phyloP scores from a whole-genome alignment of 2,329 filamentous ascomycete genomes.

The Fusarium dlaminii region DNA sequence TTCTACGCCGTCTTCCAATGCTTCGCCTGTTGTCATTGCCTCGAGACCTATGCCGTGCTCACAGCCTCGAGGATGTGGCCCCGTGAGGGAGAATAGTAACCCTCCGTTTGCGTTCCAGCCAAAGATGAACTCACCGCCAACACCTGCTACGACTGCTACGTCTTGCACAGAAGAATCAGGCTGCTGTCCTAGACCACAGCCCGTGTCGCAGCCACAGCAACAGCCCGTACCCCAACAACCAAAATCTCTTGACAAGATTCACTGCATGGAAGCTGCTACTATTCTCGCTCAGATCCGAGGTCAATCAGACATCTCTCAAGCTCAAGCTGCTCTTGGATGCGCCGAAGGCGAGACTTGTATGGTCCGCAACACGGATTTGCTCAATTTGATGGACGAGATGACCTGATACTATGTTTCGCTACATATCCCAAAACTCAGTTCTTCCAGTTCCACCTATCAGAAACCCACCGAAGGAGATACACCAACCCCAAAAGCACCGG shows the following conservation, averaged over 20 bases:
- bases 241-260: constrained; percentile 33
- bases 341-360: constrained; percentile 40
- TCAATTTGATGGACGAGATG: constrained; percentile 47
- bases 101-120: background rate
- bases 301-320: constrained; percentile 40
- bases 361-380: constrained; percentile 48
- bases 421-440: background rate
- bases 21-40: constrained; percentile 8
- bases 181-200: constrained; percentile 9
- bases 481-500: constrained; percentile 82
- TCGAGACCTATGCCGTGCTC: background rate
- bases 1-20: constrained; percentile 11
- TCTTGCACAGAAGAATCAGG: background rate
- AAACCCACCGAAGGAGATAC: constrained; percentile 73
- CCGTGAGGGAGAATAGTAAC: background rate
- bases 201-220: background rate
- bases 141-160: background rate
- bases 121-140: background rate
- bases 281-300: constrained; percentile 54
- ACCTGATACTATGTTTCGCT: constrained; percentile 2
- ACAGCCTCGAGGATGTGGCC: background rate
- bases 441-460: constrained; percentile 54
- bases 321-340: constrained; percentile 46
- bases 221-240: background rate
- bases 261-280: constrained; percentile 41